Evolutionary conservation across 768 basidiomycete species (phyloP).

Genomic region (Leccinum variicolor): DNA sequence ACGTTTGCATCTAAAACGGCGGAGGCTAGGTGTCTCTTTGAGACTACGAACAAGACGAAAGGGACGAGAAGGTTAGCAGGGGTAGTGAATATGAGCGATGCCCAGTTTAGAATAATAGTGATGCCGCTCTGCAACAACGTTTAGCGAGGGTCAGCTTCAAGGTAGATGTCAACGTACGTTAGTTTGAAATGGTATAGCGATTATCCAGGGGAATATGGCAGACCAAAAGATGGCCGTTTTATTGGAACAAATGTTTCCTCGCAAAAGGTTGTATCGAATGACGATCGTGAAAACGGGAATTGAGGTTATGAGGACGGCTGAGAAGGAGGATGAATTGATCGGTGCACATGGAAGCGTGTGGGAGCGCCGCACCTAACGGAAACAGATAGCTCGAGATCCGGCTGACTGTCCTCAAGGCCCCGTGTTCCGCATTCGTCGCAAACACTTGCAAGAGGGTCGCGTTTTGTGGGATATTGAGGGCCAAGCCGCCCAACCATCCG

Average conservation of each 20-base stretch:
- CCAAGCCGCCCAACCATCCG: slow-evolving; percentile 21
- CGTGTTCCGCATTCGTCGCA: slow-evolving; percentile 1
- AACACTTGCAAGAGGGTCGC: slow-evolving; percentile 19
- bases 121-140: background rate
- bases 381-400: slow-evolving; percentile 19
- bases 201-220: slow-evolving; percentile 21
- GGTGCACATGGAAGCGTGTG: background rate
- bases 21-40: slow-evolving; percentile 18
- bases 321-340: background rate
- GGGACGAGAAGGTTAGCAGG: slow-evolving; percentile 23
- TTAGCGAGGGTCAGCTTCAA: background rate
- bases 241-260: slow-evolving; percentile 24
- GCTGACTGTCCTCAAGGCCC: slow-evolving; percentile 3
- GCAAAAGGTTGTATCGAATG: slow-evolving; percentile 23
- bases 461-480: slow-evolving; percentile 6
- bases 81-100: slow-evolving; percentile 22
- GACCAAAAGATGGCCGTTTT: slow-evolving; percentile 24
- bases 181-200: slow-evolving; percentile 25
- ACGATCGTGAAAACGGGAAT: slow-evolving; percentile 24
- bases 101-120: slow-evolving; percentile 20
- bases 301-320: slow-evolving; percentile 25
- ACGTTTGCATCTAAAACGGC: slow-evolving; percentile 17
- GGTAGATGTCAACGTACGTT: slow-evolving; percentile 8
- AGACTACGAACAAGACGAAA: slow-evolving; percentile 19
- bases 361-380: slow-evolving; percentile 14